A percentile compares a stretch with the other conserved stretches of the same genome.
Evolutionary conservation across 768 basidiomycete species (phyloP).

Genomic region (Lactarius hengduanensis): DNA sequence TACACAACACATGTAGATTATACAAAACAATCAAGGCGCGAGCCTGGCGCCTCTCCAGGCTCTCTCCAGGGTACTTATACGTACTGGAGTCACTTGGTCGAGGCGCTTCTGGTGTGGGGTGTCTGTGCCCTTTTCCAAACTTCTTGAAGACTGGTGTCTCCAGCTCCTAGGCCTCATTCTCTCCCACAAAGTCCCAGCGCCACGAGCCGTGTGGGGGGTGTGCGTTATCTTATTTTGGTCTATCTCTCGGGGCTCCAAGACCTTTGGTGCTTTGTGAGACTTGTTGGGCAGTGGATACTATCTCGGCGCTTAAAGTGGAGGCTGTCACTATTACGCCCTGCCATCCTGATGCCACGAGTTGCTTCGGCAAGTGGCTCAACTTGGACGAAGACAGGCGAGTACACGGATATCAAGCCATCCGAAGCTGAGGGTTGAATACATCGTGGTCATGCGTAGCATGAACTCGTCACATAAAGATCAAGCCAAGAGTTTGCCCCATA

Average conservation of each 20-base stretch:
- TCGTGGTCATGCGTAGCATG: background rate
- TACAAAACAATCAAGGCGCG: background rate
- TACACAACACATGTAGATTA: background rate
- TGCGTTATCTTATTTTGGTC: background rate
- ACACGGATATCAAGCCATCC: background rate
- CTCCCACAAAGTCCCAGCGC: background rate
- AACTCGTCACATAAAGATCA: background rate
- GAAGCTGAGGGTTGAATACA: background rate
- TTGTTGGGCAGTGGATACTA: background rate
- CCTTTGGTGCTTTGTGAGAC: background rate
- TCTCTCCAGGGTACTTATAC: background rate
- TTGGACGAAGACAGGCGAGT: background rate
- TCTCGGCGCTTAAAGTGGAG: background rate
- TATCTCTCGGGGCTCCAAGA: background rate
- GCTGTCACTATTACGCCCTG: background rate
- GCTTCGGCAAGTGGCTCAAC: background rate
- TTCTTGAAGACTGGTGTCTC: background rate
- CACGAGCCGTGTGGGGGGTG: background rate
- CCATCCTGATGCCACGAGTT: background rate
- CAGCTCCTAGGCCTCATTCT: background rate
- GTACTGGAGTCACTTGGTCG: background rate
- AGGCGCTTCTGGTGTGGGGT: background rate
- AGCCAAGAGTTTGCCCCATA: background rate
- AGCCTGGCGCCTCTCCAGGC: background rate
- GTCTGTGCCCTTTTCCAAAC: background rate